Evolutionary conservation across 352 stramenopile species (phyloP).

Genomic region (Aphanomyces euteiches): DNA sequence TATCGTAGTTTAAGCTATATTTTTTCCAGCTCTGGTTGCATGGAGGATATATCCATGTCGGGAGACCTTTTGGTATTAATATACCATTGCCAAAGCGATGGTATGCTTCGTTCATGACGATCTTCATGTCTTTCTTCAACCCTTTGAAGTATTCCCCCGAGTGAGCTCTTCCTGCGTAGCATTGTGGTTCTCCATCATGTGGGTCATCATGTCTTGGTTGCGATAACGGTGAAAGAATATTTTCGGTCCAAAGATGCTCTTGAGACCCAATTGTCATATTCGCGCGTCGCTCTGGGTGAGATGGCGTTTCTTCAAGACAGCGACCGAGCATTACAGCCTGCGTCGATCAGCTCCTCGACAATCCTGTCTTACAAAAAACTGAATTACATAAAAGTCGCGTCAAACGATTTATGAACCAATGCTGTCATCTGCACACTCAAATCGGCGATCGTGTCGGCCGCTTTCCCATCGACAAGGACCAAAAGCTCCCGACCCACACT

Average conservation of each 20-base stretch:
- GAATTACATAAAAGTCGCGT: slow-evolving; percentile 17
- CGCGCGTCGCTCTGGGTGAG: slow-evolving; percentile 41
- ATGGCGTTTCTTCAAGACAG: slow-evolving; percentile 44
- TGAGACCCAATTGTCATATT: slow-evolving; percentile 16
- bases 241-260: slow-evolving; percentile 36
- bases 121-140: slow-evolving; percentile 55
- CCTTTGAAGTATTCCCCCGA: slow-evolving; percentile 45
- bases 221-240: slow-evolving; percentile 69
- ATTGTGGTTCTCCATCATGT: slow-evolving; percentile 63
- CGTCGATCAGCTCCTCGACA: background rate
- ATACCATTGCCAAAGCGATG: slow-evolving; percentile 62
- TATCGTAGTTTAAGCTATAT: too few species aligned
- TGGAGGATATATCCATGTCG: too few species aligned
- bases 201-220: slow-evolving; percentile 41
- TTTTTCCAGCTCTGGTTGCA: too few species aligned
- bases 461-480: slow-evolving; percentile 10
- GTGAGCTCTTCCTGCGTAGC: slow-evolving; percentile 43
- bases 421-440: slow-evolving; percentile 13
- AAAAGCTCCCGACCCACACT: background rate
- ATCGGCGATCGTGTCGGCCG: slow-evolving; percentile 1
- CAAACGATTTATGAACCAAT: slow-evolving; percentile 12
- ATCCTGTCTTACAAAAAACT: background rate
- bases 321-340: slow-evolving; percentile 11
- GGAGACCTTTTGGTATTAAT: slow-evolving; percentile 55
- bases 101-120: slow-evolving; percentile 67